Base-by-base conservation (phyloP, 192 early-diverging fungal species). In the Rhizoclosmatium globosum region DNA sequence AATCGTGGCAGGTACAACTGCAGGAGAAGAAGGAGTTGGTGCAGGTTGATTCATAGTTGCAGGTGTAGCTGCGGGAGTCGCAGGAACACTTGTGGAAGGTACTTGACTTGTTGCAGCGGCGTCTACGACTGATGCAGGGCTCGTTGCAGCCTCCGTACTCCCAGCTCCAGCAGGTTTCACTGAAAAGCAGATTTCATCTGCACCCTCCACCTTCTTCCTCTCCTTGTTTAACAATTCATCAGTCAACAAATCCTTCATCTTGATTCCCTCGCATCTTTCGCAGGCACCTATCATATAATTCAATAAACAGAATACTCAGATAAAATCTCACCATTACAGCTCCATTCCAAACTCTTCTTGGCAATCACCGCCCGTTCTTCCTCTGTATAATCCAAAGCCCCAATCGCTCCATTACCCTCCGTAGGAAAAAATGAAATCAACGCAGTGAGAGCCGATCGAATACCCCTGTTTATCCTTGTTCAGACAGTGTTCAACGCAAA, bases 361-460 rank as follows among this genome's bases (percentile, higher is more conserved):
- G 95, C 95, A 17, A 89, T 80, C 4, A 48, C 77, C 72, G 81
- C 86, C 17, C 93, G 87, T 76, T 94, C 93, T 23, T 89, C 88
- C 21, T 90, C 86, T n/a, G 86, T 86, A 31, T 87, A 90, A 47
- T 94, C 93, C 13, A 97, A 74, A 1, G 92, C 91, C 38, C 95
- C 96, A 43, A 96, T 91, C 6, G 93, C 94, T 3, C 89, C 89
- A 81, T 95, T 93, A 7, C 92, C 91, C 68, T 92, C 84, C 0
- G 96, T 98, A 58, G 96, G 94, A 82, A 99, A 89, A 73, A 97
- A 99, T 42, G 92, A 92, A 79, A 96, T 90, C 21, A 99, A 82
- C 0, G 94, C 97, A 3, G 94, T 89, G 53, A 98, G 78, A 3
- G 97, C 96, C 6, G 94, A 95, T 11, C 95, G 92, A 46, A 99